These are phyloP conservation scores for Claviceps capensis DNA, from an alignment of 2,329 filamentous ascomycete genomes.

Conservation along the genomic window DNA sequence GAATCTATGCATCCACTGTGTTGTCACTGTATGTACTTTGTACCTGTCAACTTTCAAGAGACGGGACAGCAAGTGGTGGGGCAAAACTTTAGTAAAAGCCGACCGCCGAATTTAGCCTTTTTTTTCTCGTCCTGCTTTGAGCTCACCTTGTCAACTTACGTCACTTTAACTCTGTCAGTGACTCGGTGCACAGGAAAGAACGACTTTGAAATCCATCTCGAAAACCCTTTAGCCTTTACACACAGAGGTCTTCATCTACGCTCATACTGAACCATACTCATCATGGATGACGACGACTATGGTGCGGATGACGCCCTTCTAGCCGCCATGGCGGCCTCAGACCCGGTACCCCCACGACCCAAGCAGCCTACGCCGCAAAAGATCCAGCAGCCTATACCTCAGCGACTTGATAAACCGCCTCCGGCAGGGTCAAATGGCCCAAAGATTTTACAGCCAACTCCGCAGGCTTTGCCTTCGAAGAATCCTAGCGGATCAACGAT, in stretches of 20 bases:
- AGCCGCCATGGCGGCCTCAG: conserved; percentile 39
- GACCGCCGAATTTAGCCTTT: too few relatives aligned
- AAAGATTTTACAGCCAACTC: conserved; percentile 73
- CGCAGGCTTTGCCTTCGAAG: conserved; percentile 62
- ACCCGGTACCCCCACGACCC: conserved; percentile 20
- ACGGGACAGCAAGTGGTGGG: too few relatives aligned
- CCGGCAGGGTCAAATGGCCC: conserved; percentile 19
- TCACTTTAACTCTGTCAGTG: too few relatives aligned
- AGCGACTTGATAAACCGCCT: conserved; percentile 39
- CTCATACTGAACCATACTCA: background rate
- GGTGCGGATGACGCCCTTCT: conserved; percentile 43
- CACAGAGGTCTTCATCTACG: background rate
- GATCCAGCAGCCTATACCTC: conserved; percentile 36
- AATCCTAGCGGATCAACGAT: conserved; percentile 62
- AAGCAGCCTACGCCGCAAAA: conserved; percentile 29
- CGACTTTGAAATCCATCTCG: too few relatives aligned
- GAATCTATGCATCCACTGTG: too few relatives aligned
- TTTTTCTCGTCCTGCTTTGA: too few relatives aligned
- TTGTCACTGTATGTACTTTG: too few relatives aligned
- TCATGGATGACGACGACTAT: conserved; percentile 43
- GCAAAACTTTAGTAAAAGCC: too few relatives aligned
- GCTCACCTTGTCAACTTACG: too few relatives aligned
- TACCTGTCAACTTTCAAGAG: too few relatives aligned
- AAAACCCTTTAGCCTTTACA: background rate
- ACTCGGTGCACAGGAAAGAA: too few relatives aligned